A percentile compares a stretch with the other conserved stretches of the same genome.
Evolutionary conservation across 305 asterid species (phyloP).

Genomic region (Solanum hybrid): DNA sequence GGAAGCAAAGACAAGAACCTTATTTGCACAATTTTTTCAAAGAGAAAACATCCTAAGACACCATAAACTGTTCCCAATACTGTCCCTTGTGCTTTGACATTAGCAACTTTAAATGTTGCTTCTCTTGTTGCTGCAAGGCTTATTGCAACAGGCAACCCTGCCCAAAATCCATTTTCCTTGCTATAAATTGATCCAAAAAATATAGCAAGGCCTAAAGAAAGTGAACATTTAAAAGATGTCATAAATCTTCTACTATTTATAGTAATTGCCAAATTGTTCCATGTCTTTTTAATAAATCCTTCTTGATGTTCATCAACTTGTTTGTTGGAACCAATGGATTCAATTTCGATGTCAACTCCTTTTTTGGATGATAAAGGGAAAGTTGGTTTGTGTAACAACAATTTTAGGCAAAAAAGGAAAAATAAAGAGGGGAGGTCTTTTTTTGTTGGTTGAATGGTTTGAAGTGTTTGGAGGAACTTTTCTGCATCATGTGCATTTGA

Average conservation of each 20-base stretch:
- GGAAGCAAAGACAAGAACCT: slow-evolving; percentile 73
- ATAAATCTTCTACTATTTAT: slow-evolving; percentile 37
- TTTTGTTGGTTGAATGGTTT: slow-evolving; percentile 11
- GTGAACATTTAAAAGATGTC: slow-evolving; percentile 56
- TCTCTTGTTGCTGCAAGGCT: slow-evolving; percentile 55
- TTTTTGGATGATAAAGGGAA: slow-evolving; percentile 3
- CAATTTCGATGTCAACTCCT: neutral
- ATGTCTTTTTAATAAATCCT: slow-evolving; percentile 6
- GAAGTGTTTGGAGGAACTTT: slow-evolving; percentile 40
- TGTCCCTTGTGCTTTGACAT: slow-evolving; percentile 71
- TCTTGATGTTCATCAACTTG: neutral
- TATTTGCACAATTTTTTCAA: slow-evolving; percentile 34
- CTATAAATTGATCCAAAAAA: slow-evolving; percentile 52
- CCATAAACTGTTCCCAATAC: slow-evolving; percentile 75
- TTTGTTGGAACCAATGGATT: slow-evolving; percentile 10
- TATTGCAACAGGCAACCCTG: slow-evolving; percentile 63
- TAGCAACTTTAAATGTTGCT: slow-evolving; percentile 63
- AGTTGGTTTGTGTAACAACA: slow-evolving; percentile 26
- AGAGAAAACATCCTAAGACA: slow-evolving; percentile 57
- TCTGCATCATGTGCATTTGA: slow-evolving; percentile 15
- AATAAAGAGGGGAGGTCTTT: slow-evolving; percentile 47
- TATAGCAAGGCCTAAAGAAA: slow-evolving; percentile 57
- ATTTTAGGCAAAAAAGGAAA: slow-evolving; percentile 55
- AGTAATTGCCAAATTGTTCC: slow-evolving; percentile 4
- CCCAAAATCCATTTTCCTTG: slow-evolving; percentile 62